Evolutionary conservation across 148 eudicot genomes (phyloP), one percentile per base, ranked within the genome.

Genomic region (Arbutus unedo): DNA sequence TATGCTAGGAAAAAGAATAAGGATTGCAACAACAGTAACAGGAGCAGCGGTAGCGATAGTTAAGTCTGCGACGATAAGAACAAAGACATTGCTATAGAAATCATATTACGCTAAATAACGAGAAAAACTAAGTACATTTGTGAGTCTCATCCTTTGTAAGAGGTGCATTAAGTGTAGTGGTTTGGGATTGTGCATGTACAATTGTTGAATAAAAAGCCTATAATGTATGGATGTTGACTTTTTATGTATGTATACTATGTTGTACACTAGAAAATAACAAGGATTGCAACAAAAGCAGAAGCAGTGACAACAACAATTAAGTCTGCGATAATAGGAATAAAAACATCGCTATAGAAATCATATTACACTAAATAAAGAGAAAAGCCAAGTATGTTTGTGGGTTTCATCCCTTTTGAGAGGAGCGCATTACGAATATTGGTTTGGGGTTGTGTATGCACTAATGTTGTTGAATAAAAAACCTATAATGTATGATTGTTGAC

Each of bases 41-140:
- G 85, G 60, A 89, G 85, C 85, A 82, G 84, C 41, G 73, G 74
- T 3, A 74, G 89, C 74, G 88, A 85, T 13, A 83, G 81, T 62
- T 88, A 84, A 25, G 67, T 66, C 15, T 8, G 15, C 73, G 84
- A 66, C 49, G 83, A 81, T 79, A 82, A 64, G n/a, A 70, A 70
- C 0, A 25, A 43, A 15, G 6, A 16, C n/a, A 1, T 70, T 19
- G 3, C 74, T 47, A 67, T 2, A n/a, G n/a, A 19, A n/a, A 60
- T 2, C n/a, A 2, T 10, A 7, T 60, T 60, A 21, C 67, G 6
- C 25, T n/a, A 60, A 60, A 60, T n/a, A 60, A 60, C 19, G 7
- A 60, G 67, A n/a, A n/a, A 60, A n/a, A 3, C 11, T 2, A 60
- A 11, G 19, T 60, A 60, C 21, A 6, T 11, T n/a, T 60, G 67